phyloP scores from a whole-genome alignment of 2,329 filamentous ascomycete species.

The Xylaria digitata region DNA sequence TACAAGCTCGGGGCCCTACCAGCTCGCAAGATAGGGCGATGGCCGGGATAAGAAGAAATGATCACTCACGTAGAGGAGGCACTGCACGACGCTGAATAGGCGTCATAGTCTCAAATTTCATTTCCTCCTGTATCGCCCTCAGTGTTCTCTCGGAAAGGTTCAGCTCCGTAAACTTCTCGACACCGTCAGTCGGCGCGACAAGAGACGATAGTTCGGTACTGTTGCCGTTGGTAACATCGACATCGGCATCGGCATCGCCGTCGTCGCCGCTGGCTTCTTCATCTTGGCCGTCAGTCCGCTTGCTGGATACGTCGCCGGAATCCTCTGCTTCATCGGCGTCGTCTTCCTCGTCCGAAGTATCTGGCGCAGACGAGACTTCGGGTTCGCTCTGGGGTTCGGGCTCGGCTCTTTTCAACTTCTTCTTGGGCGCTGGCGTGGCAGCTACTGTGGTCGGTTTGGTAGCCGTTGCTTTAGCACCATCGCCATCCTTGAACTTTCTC shows the following conservation, averaged over 20 bases:
- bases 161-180: conserved; percentile 81
- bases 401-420: conserved; percentile 56
- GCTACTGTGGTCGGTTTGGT: conserved; percentile 47
- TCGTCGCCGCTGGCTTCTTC: conserved; percentile 41
- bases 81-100: conserved; percentile 91
- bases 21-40: conserved; percentile 76
- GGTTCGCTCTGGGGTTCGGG: conserved; percentile 40
- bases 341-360: conserved; percentile 41
- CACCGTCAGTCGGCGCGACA: conserved; percentile 67
- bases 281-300: conserved; percentile 38
- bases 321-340: conserved; percentile 35
- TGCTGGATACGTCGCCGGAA: conserved; percentile 23
- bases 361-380: conserved; percentile 23
- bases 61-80: conserved; percentile 69
- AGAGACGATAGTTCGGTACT: conserved; percentile 65
- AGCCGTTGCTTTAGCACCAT: conserved; percentile 46
- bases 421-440: conserved; percentile 55
- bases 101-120: conserved; percentile 96
- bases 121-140: conserved; percentile 81
- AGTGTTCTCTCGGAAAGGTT: conserved; percentile 89
- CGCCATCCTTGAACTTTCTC: conserved; percentile 54
- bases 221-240: conserved; percentile 50
- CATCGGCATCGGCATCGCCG: conserved; percentile 41
- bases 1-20: neutral
- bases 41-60: conserved; percentile 57